Conservation (phyloP, 352 stramenopile genomes). For the Phytophthora litchii region DNA sequence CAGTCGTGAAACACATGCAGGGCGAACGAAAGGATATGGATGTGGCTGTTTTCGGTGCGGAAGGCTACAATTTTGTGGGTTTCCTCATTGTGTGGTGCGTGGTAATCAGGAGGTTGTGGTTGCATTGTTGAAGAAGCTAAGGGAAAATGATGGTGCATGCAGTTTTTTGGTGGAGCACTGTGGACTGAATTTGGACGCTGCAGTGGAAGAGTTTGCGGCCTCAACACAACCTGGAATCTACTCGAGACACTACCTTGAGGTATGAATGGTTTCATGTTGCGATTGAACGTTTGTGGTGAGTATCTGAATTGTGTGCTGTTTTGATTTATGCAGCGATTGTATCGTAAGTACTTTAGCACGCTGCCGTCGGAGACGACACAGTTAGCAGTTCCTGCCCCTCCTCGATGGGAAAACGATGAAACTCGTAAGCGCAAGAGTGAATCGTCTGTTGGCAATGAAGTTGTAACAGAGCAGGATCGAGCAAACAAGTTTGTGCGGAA, state of each 20-base stretch:
- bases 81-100: constrained; percentile 77
- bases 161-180: constrained; percentile 81
- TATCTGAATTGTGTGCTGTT: constrained; percentile 17
- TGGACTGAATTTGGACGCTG: constrained; percentile 60
- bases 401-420: constrained; percentile 68
- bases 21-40: constrained; percentile 79
- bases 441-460: constrained; percentile 52
- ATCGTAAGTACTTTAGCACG: constrained; percentile 82
- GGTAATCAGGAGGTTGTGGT: not conserved
- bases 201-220: constrained; percentile 65
- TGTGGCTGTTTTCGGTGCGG: constrained; percentile 67
- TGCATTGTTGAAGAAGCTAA: constrained; percentile 2
- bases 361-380: constrained; percentile 55
- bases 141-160: constrained; percentile 7
- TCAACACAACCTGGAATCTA: constrained; percentile 70
- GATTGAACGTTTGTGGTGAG: not conserved
- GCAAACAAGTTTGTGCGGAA: constrained; percentile 67
- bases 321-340: constrained; percentile 50
- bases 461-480: constrained; percentile 77
- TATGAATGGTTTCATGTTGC: constrained; percentile 18
- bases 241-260: constrained; percentile 69
- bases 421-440: constrained; percentile 42
- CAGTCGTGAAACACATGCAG: constrained; percentile 58
- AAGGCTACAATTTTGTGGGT: constrained; percentile 75
- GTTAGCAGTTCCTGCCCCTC: constrained; percentile 55